Evolutionary conservation across 192 early-diverging fungal species (phyloP).

Genomic region (Backusella macrospora): DNA sequence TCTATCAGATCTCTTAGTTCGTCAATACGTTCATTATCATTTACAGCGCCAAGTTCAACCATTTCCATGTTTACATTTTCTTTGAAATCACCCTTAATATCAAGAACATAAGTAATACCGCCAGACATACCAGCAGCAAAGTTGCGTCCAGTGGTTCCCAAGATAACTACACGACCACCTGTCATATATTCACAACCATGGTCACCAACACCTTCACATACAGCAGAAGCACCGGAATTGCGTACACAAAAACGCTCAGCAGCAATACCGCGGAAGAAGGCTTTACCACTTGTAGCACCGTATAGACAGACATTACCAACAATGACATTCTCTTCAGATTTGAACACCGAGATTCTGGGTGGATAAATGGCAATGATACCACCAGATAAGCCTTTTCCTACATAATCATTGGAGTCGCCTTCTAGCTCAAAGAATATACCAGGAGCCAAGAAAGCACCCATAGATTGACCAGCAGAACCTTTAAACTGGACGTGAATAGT

Average conservation of each 20-base stretch:
- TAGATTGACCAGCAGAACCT: constrained; percentile 95
- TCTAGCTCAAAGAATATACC: constrained; percentile 92
- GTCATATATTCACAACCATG: constrained; percentile 99
- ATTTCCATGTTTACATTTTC: constrained; percentile 88
- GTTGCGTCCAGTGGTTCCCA: constrained; percentile 92
- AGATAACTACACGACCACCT: constrained; percentile 88
- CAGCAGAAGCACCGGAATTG: constrained; percentile 95
- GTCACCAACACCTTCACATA: constrained; percentile 97
- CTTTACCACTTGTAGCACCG: constrained; percentile 91
- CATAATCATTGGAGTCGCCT: constrained; percentile 99
- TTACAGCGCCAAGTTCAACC: constrained; percentile 83
- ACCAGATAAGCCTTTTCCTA: constrained; percentile 97
- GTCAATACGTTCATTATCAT: constrained; percentile 72
- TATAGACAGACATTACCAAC: constrained; percentile 98
- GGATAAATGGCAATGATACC: constrained; percentile 91
- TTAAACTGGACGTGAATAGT: constrained; percentile 86
- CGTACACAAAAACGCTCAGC: constrained; percentile 98
- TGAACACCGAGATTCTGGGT: constrained; percentile 79
- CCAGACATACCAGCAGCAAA: constrained; percentile 99
- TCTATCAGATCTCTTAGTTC: constrained; percentile 79
- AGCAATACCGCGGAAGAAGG: constrained; percentile 92
- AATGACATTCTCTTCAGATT: constrained; percentile 87
- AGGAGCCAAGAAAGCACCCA: constrained; percentile 91
- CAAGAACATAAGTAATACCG: constrained; percentile 94
- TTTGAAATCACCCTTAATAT: constrained; percentile 65